Evolutionary conservation across 164 flowering plant species (phyloP), one percentile per base, ranked within the genome.

Genomic region (Nelumbo lutea): DNA sequence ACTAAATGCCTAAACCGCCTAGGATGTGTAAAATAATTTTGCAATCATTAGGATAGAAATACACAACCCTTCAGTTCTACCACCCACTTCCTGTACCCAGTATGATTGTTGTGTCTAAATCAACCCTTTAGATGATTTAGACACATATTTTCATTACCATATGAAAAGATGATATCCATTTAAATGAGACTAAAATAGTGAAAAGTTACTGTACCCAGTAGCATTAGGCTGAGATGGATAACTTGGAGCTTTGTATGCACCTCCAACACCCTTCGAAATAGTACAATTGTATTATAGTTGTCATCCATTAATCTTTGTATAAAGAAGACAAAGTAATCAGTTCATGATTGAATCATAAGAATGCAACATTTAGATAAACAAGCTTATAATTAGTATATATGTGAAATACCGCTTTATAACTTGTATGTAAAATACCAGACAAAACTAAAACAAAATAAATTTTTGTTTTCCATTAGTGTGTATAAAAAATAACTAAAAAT

Each of bases 181-280:
- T 1, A 48, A 65, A 47, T 51, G 41, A 41, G 40, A 51, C 5
- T 42, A n/a, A 27, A 66, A 61, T 38, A 9, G 51, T 47, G 51
- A 39, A 55, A 59, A 27, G 27, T 51, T 58, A 69, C 57, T 69
- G 47, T 83, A 87, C 91, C 84, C 71, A 62, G 82, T 15, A 62
- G 80, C 81, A 75, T 74, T 63, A 59, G 87, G 65, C 13, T 80
- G 84, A 66, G 70, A 69, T 53, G 83, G 87, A 80, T 81, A 84
- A 68, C 71, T 76, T 48, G 67, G 82, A 64, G 72, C 59, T 67
- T 77, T 80, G 65, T 76, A 81, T 56, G 76, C 84, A 41, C 60
- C 79, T 40, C 70, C 68, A 56, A 65, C 74, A 63, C 78, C 85
- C 88, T 84, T 64, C 65, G 27, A 78, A 68, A 72, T 42, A 0